Conservation (phyloP, 1,284 basidiomycete species). For the Phellopilus nigrolimitatus region DNA sequence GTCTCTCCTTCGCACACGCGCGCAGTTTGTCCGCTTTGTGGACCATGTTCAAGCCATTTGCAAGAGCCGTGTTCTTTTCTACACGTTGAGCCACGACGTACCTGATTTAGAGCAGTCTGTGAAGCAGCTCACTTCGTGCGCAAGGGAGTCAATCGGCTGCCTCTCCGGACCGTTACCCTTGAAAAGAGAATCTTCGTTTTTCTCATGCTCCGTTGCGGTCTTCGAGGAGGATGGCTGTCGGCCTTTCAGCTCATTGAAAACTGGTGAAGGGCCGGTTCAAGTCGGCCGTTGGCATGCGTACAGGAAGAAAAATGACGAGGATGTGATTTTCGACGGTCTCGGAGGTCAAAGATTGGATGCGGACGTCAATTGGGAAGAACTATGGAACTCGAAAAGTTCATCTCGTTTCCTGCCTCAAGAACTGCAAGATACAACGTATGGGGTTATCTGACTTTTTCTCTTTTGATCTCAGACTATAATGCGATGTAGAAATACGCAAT, state of each 20-base stretch:
- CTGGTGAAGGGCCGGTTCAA: conserved; percentile 5
- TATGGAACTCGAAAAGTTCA: conserved; percentile 13
- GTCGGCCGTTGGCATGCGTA: conserved; percentile 19
- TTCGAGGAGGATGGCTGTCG: conserved; percentile 1
- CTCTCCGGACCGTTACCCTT: conserved; percentile 9
- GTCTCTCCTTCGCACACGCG: conserved; percentile 13
- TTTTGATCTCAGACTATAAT: background rate
- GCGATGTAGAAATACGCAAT: conserved; percentile 3
- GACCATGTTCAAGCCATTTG: background rate
- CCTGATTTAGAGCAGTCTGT: conserved; percentile 17
- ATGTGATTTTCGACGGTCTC: background rate
- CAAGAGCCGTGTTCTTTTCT: conserved; percentile 6
- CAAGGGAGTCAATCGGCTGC: conserved; percentile 16
- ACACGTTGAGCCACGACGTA: conserved; percentile 11
- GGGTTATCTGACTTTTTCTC: background rate
- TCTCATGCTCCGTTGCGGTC: conserved; percentile 16
- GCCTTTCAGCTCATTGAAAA: conserved; percentile 12
- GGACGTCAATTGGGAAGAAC: conserved; percentile 13
- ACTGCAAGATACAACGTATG: conserved; percentile 8
- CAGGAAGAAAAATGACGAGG: conserved; percentile 6
- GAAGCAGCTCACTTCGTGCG: conserved; percentile 3
- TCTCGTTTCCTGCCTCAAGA: conserved; percentile 11
- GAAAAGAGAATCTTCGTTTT: background rate
- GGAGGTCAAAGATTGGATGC: background rate
- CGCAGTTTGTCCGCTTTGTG: conserved; percentile 3